Percentiles rank a stretch among this genome's conserved stretches.
Evolutionary conservation across 1,139 yeast species (phyloP).

Genomic region (Zygoascus hellenicus): DNA sequence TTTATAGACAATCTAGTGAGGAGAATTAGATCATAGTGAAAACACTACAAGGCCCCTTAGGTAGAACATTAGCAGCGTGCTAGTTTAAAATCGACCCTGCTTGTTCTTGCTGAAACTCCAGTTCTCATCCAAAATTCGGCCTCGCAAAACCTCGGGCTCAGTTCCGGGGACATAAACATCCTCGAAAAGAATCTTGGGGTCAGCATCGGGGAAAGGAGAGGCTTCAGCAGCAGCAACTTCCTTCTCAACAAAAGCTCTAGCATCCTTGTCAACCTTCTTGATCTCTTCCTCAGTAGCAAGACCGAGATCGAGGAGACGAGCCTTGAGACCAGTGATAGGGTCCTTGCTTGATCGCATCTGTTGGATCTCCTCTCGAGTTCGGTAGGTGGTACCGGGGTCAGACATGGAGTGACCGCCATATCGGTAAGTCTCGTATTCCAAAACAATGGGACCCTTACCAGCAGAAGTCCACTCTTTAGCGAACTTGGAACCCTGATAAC

Average conservation of each 20-base stretch:
- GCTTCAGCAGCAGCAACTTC: slow-evolving; percentile 93
- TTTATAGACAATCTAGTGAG: too few relatives aligned
- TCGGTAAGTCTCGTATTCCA: slow-evolving; percentile 97
- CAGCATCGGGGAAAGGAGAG: slow-evolving; percentile 93
- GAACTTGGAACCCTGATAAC: slow-evolving; percentile 91
- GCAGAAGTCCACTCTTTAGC: slow-evolving; percentile 93
- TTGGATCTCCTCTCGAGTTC: slow-evolving; percentile 99
- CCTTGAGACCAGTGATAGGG: slow-evolving; percentile 95
- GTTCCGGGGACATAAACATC: slow-evolving; percentile 95
- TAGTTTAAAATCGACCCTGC: neutral
- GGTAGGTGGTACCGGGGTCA: slow-evolving; percentile 98
- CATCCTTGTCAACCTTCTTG: slow-evolving; percentile 89
- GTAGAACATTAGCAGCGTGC: too few relatives aligned
- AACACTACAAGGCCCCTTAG: too few relatives aligned
- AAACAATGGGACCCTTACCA: slow-evolving; percentile 93
- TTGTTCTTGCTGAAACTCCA: slow-evolving; percentile 26
- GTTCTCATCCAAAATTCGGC: slow-evolving; percentile 86
- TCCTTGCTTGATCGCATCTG: slow-evolving; percentile 98
- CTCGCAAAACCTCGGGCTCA: slow-evolving; percentile 89
- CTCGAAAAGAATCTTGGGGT: slow-evolving; percentile 89
- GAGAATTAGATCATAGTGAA: too few relatives aligned
- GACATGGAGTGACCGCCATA: slow-evolving; percentile 99
- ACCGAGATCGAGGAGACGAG: slow-evolving; percentile 69
- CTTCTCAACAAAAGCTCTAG: slow-evolving; percentile 90
- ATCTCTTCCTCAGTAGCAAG: slow-evolving; percentile 93